Base-by-base conservation (phyloP, 1,284 basidiomycete species). In the Amylostereum chailletii region DNA sequence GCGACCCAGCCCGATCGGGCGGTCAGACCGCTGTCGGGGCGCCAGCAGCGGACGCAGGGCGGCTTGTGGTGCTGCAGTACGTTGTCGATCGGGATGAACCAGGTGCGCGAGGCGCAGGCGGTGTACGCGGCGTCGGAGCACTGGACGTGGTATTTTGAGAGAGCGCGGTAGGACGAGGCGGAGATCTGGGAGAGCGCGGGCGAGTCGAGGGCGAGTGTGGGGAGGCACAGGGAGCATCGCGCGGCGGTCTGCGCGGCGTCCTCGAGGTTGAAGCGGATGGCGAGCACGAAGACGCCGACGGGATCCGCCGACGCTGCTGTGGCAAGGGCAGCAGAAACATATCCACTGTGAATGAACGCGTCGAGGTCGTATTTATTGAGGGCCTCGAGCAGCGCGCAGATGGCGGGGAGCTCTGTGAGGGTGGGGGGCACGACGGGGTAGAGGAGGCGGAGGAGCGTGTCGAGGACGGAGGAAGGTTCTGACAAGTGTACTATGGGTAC, bases 401-500 rank as follows among this genome's bases (percentile, higher is more conserved):
- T 36, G 51, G 45, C 33, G 45, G 39, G 27, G 43, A 34, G 10
- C 8, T 34, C 3, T 36, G 30, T 2, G 51, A 40, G 4, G 49
- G 51, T 27, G 33, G 27, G 11, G 43, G 32, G 4, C 43, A 52
- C 4, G 51, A 50, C 19, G 50, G 39, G 4, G 51, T 36, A 19
- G 51, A 42, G 26, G 50, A 47, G 10, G 27, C 11, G 9, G 33
- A 5, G 7, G 51, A 45, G 31, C 10, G 30, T 8, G 34, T 43
- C 6, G 51, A 52, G n/a, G 5, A 36, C 5, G 32, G 45, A 5
- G 44, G 19, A 19, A 19, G 19, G 19, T 1, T 19, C 19, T 19
- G 19, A 19, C 19, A 19, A 1, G 19, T 19, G 19, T 19, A 19
- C 19, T 19, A 19, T 19, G 19, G 19, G 19, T 11, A 33, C 34